A percentile compares a stretch with the other conserved stretches of the same genome.
phyloP scores from a whole-genome alignment of 164 flowering plant genomes.

The Aristolochia fimbriata region DNA sequence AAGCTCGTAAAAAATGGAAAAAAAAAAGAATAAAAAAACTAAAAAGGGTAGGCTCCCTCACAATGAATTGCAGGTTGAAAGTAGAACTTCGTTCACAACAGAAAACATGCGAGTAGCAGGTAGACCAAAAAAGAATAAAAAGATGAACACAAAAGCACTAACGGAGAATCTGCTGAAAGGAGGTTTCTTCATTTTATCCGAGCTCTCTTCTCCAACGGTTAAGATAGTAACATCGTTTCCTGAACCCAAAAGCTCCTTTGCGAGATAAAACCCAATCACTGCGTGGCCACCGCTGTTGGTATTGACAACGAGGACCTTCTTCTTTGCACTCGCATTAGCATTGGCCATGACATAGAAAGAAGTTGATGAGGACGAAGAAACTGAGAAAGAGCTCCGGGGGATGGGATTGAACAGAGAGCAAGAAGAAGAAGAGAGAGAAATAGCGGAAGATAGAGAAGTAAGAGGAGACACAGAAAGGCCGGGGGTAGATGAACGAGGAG shows the following conservation, averaged over 20 bases:
- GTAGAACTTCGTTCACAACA: too few species aligned
- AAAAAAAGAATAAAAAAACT: not conserved
- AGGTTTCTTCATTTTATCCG: slow-evolving; percentile 97
- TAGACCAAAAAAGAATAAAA: not conserved
- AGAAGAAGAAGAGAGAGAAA: slow-evolving; percentile 27
- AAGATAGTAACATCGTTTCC: slow-evolving; percentile 85
- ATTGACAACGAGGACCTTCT: slow-evolving; percentile 89
- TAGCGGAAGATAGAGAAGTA: slow-evolving; percentile 19
- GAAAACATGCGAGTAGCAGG: too few species aligned
- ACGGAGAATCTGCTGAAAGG: slow-evolving; percentile 91
- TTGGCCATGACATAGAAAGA: slow-evolving; percentile 16
- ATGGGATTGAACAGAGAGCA: not conserved
- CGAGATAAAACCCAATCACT: slow-evolving; percentile 86
- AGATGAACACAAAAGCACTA: slow-evolving; percentile 8
- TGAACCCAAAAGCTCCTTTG: slow-evolving; percentile 75
- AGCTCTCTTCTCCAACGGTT: slow-evolving; percentile 81
- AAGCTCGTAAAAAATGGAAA: not conserved
- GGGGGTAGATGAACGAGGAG: slow-evolving; percentile 17
- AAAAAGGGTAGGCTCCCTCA: not conserved
- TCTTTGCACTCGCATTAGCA: slow-evolving; percentile 39
- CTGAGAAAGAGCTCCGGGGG: not conserved
- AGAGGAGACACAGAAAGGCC: slow-evolving; percentile 14
- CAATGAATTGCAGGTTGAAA: too few species aligned
- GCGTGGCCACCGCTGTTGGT: slow-evolving; percentile 96
- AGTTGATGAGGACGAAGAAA: slow-evolving; percentile 2